Base-by-base conservation (phyloP, 306 rosid species). In the Castanea sativa region DNA sequence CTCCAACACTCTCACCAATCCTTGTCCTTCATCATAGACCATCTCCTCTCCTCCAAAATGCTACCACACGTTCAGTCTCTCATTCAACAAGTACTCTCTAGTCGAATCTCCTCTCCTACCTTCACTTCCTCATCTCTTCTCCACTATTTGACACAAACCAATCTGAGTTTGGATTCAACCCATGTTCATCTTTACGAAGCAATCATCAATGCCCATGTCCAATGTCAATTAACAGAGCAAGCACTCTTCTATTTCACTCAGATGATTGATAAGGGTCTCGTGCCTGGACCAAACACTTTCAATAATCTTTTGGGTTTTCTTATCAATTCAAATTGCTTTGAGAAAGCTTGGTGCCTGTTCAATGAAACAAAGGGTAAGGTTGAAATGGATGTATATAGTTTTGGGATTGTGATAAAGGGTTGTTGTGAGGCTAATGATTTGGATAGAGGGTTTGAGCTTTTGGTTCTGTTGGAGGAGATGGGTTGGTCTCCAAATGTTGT, bases 401-500 rank as follows among this genome's bases (percentile, higher is more conserved):
- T 49, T 49, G 53, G 53, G 53, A 49, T 49, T 49, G 11, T 49
- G 53, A 49, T 49, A 49, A 49, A 49, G 53, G 53, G 53, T 49
- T 49, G 53, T 13, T 49, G 53, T 49, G 53, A 49, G 53, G 16
- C 53, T 49, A 88, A 93, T 51, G 91, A 88, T 65, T 80, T 94
- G 81, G 81, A 74, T 59, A 84, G 73, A 76, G 89, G 97, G 52
- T 90, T 86, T 81, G 83, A 80, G 74, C 86, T 90, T 83, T 74
- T 92, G 79, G 89, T 43, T 69, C 87, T 80, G 80, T 43, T 88
- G 87, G 85, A 78, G 71, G 79, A 69, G 63, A 45, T 78, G 73
- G 87, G 89, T 38, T 59, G 80, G 82, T 76, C 92, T 84, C 91
- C 91, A 11, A 90, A 92, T 79, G 91, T 87, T 79, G 94, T 89